Evolutionary conservation across 495 filamentous ascomycete species (phyloP).

Genomic region (Penicillium odoratum): DNA sequence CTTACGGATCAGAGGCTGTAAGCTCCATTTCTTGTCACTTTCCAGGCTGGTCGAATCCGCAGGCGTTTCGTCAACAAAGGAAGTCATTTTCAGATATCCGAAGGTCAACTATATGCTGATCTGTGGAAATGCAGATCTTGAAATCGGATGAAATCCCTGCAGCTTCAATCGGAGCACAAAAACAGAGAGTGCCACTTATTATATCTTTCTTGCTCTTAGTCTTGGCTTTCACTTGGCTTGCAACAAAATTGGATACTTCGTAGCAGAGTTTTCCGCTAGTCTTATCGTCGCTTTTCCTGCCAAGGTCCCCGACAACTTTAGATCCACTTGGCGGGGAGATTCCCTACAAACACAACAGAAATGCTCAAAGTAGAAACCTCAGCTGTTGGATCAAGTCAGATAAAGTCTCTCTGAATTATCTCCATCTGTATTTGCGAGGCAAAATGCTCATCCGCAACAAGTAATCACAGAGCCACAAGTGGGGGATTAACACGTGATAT

Average conservation of each 20-base stretch:
- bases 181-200: not conserved
- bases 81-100: conserved; percentile 5
- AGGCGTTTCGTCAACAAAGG: not conserved
- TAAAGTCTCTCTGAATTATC: too few species aligned
- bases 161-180: not conserved
- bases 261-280: conserved; percentile 1
- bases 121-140: not conserved
- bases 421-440: too few species aligned
- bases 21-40: conserved; percentile 32
- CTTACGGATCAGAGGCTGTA: conserved; percentile 33
- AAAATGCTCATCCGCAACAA: too few species aligned
- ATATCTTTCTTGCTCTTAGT: not conserved
- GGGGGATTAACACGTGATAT: conserved; percentile 21
- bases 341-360: not conserved
- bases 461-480: not conserved
- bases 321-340: conserved; percentile 14
- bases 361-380: not conserved
- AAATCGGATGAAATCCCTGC: not conserved
- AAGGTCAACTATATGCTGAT: not conserved
- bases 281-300: conserved; percentile 14
- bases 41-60: conserved; percentile 15
- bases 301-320: conserved; percentile 12
- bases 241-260: not conserved
- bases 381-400: too few species aligned
- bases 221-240: not conserved